Evolutionary conservation across 192 early-diverging fungal species (phyloP).

Genomic region (Mortierella claussenii): DNA sequence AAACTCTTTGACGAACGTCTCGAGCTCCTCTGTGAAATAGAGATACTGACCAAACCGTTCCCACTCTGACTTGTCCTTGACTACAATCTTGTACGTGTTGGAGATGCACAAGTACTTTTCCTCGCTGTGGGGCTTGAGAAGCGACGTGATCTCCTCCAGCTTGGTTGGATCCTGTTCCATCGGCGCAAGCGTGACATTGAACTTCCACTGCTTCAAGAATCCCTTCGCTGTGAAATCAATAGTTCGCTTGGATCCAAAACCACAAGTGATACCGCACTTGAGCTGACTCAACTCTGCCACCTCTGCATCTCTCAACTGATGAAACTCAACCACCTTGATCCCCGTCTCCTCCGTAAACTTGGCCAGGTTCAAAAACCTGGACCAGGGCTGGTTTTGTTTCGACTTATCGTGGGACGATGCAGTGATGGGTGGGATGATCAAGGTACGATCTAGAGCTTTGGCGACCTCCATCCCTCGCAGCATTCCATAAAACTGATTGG

Average conservation of each 20-base stretch:
- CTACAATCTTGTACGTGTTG: constrained; percentile 47
- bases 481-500: constrained; percentile 53
- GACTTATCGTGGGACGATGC: constrained; percentile 52
- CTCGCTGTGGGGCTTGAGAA: constrained; percentile 2
- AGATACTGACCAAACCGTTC: constrained; percentile 48
- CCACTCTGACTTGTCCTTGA: constrained; percentile 51
- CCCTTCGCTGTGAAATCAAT: constrained; percentile 52
- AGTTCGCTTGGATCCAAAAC: constrained; percentile 42
- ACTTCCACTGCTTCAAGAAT: constrained; percentile 46
- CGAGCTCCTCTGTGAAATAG: constrained; percentile 38
- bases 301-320: constrained; percentile 29
- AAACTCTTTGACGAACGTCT: constrained; percentile 28
- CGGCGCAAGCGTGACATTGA: constrained; percentile 16
- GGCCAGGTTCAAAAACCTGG: constrained; percentile 35
- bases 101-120: constrained; percentile 47
- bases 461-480: constrained; percentile 51
- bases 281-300: constrained; percentile 26
- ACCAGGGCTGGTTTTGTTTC: constrained; percentile 53
- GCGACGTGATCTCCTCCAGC: constrained; percentile 16
- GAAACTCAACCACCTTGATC: constrained; percentile 36
- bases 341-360: constrained; percentile 26
- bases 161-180: constrained; percentile 17
- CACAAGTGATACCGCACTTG: constrained; percentile 47
- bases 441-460: constrained; percentile 24
- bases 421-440: constrained; percentile 53